Conservation (phyloP, 805 yeast genomes). For the Saturnispora silvae region DNA sequence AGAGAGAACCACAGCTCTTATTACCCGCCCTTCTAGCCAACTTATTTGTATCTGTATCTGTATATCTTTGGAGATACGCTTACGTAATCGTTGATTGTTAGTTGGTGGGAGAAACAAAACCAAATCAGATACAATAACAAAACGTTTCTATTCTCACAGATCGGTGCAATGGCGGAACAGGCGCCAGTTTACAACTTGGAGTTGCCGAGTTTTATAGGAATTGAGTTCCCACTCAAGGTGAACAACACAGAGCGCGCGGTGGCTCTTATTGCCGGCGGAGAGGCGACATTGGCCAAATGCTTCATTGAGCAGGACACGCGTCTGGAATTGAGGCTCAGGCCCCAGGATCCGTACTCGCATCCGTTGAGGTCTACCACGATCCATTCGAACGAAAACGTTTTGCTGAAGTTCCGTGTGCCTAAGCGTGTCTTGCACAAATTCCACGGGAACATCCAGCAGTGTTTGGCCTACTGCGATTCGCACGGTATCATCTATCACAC, state of each 20-base stretch:
- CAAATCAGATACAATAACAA: conserved; percentile 1
- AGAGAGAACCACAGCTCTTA: no score
- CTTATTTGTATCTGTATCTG: no score
- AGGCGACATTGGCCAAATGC: conserved; percentile 28
- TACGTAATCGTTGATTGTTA: no score
- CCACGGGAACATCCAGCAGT: conserved; percentile 33
- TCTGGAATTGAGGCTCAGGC: conserved; percentile 25
- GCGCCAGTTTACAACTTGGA: conserved; percentile 41
- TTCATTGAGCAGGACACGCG: conserved; percentile 28
- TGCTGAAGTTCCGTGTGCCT: conserved; percentile 53
- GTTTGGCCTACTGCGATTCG: conserved; percentile 30
- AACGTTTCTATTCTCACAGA: background rate
- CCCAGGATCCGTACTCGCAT: conserved; percentile 35
- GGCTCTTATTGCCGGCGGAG: conserved; percentile 56
- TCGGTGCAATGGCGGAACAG: background rate
- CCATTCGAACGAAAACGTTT: conserved; percentile 43
- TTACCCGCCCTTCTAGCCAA: no score
- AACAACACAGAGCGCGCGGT: conserved; percentile 53
- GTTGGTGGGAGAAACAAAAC: no score
- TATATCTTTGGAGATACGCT: conserved; percentile 2
- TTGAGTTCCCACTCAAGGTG: conserved; percentile 73
- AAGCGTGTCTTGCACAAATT: conserved; percentile 35
- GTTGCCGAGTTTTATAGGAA: conserved; percentile 60
- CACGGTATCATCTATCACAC: conserved; percentile 28
- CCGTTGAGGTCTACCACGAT: conserved; percentile 46